Percentiles rank a stretch among this genome's conserved stretches.
phyloP scores from a whole-genome alignment of 495 filamentous ascomycete genomes.

The Oidiodendron maius region DNA sequence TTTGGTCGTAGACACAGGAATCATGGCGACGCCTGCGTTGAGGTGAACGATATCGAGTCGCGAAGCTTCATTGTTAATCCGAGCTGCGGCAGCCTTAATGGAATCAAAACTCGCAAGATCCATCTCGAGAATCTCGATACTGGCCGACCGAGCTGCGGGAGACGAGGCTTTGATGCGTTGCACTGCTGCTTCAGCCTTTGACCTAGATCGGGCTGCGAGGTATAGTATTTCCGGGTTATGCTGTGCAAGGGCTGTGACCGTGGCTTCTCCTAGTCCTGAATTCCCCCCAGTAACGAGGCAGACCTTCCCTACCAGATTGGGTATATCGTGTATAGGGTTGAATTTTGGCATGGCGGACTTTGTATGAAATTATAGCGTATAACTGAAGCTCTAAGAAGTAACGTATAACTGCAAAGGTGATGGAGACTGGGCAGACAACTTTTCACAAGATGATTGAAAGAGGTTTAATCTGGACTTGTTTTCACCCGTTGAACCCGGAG shows the following conservation, averaged over 20 bases:
- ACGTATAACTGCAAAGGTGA: no score
- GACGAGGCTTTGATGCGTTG: slow-evolving; percentile 27
- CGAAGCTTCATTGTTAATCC: background rate
- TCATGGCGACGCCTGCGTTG: slow-evolving; percentile 66
- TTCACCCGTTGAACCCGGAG: no score
- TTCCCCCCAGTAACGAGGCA: no score
- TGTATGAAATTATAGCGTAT: no score
- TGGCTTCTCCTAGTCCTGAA: background rate
- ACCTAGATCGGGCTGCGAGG: slow-evolving; percentile 50
- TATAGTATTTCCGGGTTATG: slow-evolving; percentile 50
- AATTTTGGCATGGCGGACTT: no score
- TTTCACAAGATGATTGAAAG: no score
- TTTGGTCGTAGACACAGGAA: slow-evolving; percentile 36
- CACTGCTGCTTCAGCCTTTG: slow-evolving; percentile 45
- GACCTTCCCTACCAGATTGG: no score
- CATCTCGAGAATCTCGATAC: slow-evolving; percentile 5
- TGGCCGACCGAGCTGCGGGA: slow-evolving; percentile 3
- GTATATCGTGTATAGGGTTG: no score
- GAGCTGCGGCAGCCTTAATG: slow-evolving; percentile 1
- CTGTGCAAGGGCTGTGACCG: background rate
- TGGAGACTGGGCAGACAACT: no score
- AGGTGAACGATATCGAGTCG: slow-evolving; percentile 56
- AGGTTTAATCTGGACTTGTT: no score
- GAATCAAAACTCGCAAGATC: slow-evolving; percentile 13
- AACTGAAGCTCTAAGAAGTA: no score